A percentile compares a stretch with the other conserved stretches of the same genome.
phyloP scores from a whole-genome alignment of 352 stramenopile genomes.

The Phytophthora foliorum region DNA sequence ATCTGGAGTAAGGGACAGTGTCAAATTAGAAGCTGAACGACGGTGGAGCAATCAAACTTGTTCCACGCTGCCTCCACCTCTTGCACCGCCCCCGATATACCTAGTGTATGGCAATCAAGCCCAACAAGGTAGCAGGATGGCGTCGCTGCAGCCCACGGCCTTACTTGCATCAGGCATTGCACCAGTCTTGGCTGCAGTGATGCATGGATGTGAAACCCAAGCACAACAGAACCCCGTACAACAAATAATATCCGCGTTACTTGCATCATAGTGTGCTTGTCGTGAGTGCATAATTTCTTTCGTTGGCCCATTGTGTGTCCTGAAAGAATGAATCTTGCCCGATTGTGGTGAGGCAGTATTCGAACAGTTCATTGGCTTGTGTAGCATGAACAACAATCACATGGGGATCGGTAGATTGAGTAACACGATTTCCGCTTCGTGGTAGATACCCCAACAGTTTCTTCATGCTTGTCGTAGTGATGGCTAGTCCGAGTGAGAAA shows the following conservation, averaged over 20 bases:
- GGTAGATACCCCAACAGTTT: constrained; percentile 1
- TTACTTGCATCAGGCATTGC: constrained; percentile 28
- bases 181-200: neutral
- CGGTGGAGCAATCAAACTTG: constrained; percentile 26
- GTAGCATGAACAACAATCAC: neutral
- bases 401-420: neutral
- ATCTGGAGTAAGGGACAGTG: constrained; percentile 40
- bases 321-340: neutral
- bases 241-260: neutral
- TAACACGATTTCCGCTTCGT: neutral
- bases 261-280: neutral
- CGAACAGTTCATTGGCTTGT: neutral
- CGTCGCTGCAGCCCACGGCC: constrained; percentile 32
- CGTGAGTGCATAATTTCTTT: no score
- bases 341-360: neutral
- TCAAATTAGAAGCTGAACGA: constrained; percentile 36
- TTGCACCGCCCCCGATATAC: constrained; percentile 17
- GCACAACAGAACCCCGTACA: constrained; percentile 10
- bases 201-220: constrained; percentile 23
- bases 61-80: constrained; percentile 24
- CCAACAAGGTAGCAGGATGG: constrained; percentile 38
- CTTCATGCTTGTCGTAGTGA: constrained; percentile 23
- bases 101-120: constrained; percentile 31
- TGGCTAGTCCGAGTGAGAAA: constrained; percentile 27
- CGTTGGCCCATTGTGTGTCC: no score